A percentile compares a stretch with the other conserved stretches of the same genome.
Conservation (phyloP, 176 grass and related monocot species). For the Luzula sylvatica region DNA sequence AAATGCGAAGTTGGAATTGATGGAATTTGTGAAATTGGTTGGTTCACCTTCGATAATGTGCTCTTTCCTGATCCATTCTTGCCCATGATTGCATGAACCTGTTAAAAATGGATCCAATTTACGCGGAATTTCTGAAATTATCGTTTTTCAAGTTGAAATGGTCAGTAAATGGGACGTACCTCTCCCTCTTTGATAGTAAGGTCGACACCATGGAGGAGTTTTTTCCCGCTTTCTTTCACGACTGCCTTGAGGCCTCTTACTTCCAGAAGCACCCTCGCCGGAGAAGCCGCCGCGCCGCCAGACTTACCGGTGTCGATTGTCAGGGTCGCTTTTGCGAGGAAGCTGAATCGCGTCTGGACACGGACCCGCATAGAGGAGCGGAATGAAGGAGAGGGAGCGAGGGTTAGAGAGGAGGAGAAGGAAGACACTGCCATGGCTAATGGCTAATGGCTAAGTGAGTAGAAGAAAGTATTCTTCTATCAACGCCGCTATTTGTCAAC, state of each 20-base stretch:
- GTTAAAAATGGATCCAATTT: constrained; percentile 8
- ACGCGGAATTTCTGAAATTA: background rate
- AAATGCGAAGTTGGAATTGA: no score
- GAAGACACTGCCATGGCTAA: constrained; percentile 13
- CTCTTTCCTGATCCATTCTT: constrained; percentile 94
- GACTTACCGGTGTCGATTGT: constrained; percentile 1
- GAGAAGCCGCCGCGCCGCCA: constrained; percentile 12
- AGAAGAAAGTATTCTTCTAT: no score
- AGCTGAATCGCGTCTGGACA: constrained; percentile 4
- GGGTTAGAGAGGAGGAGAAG: constrained; percentile 5
- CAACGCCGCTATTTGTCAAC: no score
- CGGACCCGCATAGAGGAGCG: background rate
- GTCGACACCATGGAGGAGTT: constrained; percentile 56
- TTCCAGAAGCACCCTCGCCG: constrained; percentile 41
- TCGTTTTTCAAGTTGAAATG: background rate
- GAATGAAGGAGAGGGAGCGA: constrained; percentile 12
- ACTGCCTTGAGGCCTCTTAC: constrained; percentile 59
- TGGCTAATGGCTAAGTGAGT: no score
- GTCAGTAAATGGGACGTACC: constrained; percentile 23
- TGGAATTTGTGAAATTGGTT: background rate
- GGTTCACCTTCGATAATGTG: constrained; percentile 92
- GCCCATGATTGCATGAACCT: constrained; percentile 93
- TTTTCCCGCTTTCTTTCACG: constrained; percentile 41
- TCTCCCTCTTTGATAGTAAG: constrained; percentile 71
- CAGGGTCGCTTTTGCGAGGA: constrained; percentile 16